These are phyloP conservation scores for Eragrostis tef DNA, from an alignment of 202 grass and related monocot genomes.

Conservation along the genomic window DNA sequence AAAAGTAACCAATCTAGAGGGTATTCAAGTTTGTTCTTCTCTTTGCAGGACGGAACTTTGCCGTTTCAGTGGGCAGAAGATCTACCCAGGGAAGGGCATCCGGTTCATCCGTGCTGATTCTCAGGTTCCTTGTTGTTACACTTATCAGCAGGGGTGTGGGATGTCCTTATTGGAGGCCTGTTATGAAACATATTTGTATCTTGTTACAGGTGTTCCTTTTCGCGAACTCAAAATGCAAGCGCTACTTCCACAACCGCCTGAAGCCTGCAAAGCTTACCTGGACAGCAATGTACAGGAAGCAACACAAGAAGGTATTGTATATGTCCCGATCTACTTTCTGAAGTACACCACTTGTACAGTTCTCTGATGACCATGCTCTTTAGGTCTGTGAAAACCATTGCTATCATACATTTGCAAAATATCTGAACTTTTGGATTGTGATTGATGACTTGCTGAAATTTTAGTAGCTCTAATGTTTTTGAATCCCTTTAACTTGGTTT, in stretches of 20 bases:
- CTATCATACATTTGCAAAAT: not conserved
- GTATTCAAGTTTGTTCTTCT: not conserved
- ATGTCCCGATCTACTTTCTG: not conserved
- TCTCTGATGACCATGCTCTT: not conserved
- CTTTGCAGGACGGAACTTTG: conserved; percentile 58
- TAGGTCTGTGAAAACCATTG: not conserved
- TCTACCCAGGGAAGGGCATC: conserved; percentile 68
- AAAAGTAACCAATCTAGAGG: no score
- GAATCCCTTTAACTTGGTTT: not conserved
- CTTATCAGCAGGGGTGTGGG: not conserved
- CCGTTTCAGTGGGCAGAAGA: conserved; percentile 65
- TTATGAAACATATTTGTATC: no score
- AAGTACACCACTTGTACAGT: not conserved
- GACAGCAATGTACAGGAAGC: conserved; percentile 73
- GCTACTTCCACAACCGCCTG: conserved; percentile 71
- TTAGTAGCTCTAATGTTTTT: not conserved
- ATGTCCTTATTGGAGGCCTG: no score
- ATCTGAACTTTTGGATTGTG: not conserved
- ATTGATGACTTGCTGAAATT: not conserved
- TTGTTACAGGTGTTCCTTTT: conserved; percentile 62
- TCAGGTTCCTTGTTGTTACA: conserved; percentile 33
- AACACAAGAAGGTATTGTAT: conserved; percentile 61
- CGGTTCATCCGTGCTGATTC: conserved; percentile 60
- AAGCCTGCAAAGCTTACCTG: conserved; percentile 68
- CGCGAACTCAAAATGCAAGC: conserved; percentile 69